Percentiles rank a stretch among this genome's conserved stretches.
Evolutionary conservation across 192 early-diverging fungal species (phyloP).

Genomic region (Coemansia sp.): DNA sequence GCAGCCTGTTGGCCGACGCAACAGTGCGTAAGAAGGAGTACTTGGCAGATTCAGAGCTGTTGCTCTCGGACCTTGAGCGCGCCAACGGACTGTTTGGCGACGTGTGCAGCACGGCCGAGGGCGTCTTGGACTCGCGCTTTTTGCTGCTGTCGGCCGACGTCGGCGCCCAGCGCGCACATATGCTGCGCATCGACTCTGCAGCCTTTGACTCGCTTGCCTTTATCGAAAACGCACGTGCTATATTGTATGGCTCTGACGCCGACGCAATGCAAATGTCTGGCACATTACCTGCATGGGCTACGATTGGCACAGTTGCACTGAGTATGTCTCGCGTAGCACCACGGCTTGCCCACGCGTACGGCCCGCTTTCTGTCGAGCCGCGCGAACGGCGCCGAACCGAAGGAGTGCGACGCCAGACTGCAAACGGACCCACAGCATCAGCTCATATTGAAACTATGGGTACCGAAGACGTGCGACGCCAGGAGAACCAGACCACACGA

Average conservation of each 20-base stretch:
- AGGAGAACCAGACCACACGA: slow-evolving; percentile 86
- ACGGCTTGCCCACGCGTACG: slow-evolving; percentile 77
- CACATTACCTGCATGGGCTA: slow-evolving; percentile 58
- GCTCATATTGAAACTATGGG: slow-evolving; percentile 57
- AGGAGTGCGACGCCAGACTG: neutral
- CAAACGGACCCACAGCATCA: neutral
- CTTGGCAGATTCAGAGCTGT: slow-evolving; percentile 27
- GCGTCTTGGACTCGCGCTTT: slow-evolving; percentile 82
- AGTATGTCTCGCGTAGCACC: slow-evolving; percentile 60
- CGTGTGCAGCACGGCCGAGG: slow-evolving; percentile 84
- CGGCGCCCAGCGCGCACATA: slow-evolving; percentile 72
- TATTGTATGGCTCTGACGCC: slow-evolving; percentile 56
- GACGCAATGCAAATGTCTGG: slow-evolving; percentile 49
- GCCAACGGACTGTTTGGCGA: slow-evolving; percentile 34
- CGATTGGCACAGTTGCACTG: slow-evolving; percentile 57
- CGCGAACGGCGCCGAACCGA: slow-evolving; percentile 23
- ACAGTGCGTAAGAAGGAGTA: slow-evolving; percentile 47
- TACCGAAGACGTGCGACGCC: slow-evolving; percentile 70
- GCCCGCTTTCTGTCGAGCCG: slow-evolving; percentile 28
- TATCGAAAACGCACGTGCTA: slow-evolving; percentile 60
- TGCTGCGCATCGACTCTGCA: slow-evolving; percentile 71
- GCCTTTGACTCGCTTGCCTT: slow-evolving; percentile 79
- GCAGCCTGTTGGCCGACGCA: slow-evolving; percentile 43
- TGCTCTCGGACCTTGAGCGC: slow-evolving; percentile 42
- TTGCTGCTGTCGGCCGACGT: slow-evolving; percentile 75